Evolutionary conservation across 1,284 basidiomycete genomes (phyloP).

Genomic region (Melanopsichium pennsylvanicum): DNA sequence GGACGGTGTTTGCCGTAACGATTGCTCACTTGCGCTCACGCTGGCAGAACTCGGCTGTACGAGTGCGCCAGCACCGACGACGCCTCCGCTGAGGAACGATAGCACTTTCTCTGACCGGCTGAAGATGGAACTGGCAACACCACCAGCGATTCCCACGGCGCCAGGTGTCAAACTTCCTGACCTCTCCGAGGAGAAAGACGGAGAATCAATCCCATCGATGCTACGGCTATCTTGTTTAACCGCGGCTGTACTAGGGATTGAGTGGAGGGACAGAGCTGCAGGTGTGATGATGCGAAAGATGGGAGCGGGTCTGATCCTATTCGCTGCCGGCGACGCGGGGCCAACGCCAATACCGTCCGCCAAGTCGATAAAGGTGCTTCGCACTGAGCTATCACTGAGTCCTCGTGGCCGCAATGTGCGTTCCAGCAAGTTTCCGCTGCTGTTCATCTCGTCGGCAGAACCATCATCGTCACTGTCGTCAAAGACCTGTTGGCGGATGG

Average conservation of each 20-base stretch:
- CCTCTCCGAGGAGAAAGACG: constrained; percentile 27
- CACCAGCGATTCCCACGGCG: constrained; percentile 12
- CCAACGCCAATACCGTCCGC: constrained; percentile 14
- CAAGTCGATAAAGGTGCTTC: constrained; percentile 58
- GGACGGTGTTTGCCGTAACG: constrained; percentile 29
- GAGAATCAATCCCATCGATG: constrained; percentile 22
- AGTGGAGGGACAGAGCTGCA: constrained; percentile 52
- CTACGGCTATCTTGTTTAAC: constrained; percentile 4
- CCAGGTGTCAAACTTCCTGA: constrained; percentile 37
- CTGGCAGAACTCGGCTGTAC: constrained; percentile 22
- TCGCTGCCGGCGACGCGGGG: constrained; percentile 12
- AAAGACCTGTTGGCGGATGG: constrained; percentile 38
- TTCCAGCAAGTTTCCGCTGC: constrained; percentile 24
- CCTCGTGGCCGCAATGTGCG: constrained; percentile 51
- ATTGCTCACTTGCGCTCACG: constrained; percentile 1
- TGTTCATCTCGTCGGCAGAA: constrained; percentile 25
- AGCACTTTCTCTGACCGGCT: constrained; percentile 41
- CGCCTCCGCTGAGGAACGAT: constrained; percentile 38
- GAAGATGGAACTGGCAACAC: constrained; percentile 28
- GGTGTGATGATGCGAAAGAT: constrained; percentile 59
- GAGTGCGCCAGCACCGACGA: constrained; percentile 23
- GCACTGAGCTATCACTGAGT: constrained; percentile 61
- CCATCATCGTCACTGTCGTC: constrained; percentile 39
- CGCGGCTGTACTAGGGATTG: constrained; percentile 18
- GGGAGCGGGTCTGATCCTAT: constrained; percentile 31